Evolutionary conservation across 176 grass and related monocot species (phyloP).

Genomic region (Cenchrus fungigraminus): DNA sequence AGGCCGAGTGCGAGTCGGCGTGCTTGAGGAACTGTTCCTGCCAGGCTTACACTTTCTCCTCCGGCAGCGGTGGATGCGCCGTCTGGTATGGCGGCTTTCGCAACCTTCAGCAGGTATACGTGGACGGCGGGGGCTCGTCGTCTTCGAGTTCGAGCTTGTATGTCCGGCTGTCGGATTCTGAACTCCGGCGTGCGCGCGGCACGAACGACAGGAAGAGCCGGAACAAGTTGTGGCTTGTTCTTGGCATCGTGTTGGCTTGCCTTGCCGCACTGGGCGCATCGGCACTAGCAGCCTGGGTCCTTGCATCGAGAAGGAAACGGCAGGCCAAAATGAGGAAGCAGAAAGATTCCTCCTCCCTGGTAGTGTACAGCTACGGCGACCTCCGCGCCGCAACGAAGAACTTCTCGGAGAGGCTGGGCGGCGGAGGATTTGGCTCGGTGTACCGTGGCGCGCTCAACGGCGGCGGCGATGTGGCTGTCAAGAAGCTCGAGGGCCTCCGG

Average conservation of each 20-base stretch:
- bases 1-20: slow-evolving; percentile 10
- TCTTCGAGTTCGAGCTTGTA: background rate
- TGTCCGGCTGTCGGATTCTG: slow-evolving; percentile 18
- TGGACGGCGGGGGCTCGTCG: background rate
- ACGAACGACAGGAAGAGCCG: no score
- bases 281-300: background rate
- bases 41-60: slow-evolving; percentile 36
- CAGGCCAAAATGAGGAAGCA: background rate
- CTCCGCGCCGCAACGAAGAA: slow-evolving; percentile 42
- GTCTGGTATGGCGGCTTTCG: slow-evolving; percentile 22
- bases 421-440: slow-evolving; percentile 37
- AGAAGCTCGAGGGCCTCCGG: slow-evolving; percentile 31
- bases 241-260: slow-evolving; percentile 7
- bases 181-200: background rate
- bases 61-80: background rate
- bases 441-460: slow-evolving; percentile 22
- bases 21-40: slow-evolving; percentile 38
- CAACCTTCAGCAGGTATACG: slow-evolving; percentile 13
- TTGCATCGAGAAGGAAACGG: background rate
- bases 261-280: slow-evolving; percentile 13
- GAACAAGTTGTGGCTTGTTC: background rate
- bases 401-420: slow-evolving; percentile 28
- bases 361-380: slow-evolving; percentile 32
- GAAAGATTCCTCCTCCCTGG: slow-evolving; percentile 33
- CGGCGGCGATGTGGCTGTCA: slow-evolving; percentile 9